Evolutionary conservation across 805 yeast species (phyloP).

Genomic region (Komagataella kurtzmanii): DNA sequence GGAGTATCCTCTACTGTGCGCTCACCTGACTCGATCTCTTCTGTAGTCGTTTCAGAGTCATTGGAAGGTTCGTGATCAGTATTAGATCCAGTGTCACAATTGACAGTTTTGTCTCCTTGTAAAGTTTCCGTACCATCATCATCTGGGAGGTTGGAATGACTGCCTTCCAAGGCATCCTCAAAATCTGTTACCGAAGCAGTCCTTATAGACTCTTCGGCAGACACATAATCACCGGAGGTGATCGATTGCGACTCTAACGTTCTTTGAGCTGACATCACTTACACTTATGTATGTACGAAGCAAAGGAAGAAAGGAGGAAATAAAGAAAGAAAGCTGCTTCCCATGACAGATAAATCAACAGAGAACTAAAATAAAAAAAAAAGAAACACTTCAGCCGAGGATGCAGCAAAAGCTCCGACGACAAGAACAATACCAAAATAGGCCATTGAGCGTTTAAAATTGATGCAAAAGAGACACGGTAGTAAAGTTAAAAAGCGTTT

Average conservation of each 20-base stretch:
- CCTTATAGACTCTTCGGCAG: neutral
- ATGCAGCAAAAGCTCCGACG: neutral
- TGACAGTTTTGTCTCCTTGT: neutral
- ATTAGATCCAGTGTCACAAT: neutral
- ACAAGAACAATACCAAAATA: neutral
- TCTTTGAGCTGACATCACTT: neutral
- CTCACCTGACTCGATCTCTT: neutral
- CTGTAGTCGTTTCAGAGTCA: neutral
- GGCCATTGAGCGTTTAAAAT: neutral
- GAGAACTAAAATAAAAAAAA: neutral
- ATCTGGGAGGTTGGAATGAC: neutral
- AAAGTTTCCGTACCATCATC: neutral
- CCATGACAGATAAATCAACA: neutral
- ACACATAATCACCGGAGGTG: neutral
- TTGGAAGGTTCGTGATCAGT: neutral
- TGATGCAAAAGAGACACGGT: neutral
- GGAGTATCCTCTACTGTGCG: neutral
- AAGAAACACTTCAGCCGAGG: neutral
- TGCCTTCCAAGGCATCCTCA: constrained; percentile 16
- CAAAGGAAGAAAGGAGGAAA: neutral
- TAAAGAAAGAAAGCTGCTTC: neutral
- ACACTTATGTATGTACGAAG: neutral
- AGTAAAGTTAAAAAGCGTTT: neutral
- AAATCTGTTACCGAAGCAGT: neutral
- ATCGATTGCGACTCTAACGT: neutral